Percentiles rank a stretch among this genome's conserved stretches.
Conservation (phyloP, 2,329 filamentous ascomycete species). For the Fusarium sp. region DNA sequence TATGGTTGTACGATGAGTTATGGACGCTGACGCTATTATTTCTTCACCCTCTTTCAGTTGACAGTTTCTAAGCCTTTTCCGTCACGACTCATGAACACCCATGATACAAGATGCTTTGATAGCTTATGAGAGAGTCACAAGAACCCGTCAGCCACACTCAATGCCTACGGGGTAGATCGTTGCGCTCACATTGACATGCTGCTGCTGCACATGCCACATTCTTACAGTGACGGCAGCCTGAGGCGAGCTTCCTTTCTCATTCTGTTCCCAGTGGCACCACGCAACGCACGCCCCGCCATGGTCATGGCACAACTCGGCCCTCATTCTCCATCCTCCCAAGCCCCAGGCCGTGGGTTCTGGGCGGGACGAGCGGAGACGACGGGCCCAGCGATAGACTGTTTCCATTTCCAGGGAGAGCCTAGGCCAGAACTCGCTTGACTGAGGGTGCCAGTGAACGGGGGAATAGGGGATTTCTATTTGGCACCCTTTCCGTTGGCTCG, state of each 20-base stretch:
- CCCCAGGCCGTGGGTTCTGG: constrained; percentile 6
- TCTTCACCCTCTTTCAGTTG: not conserved
- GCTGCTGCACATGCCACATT: constrained; percentile 18
- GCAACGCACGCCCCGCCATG: constrained; percentile 22
- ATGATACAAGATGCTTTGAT: not conserved
- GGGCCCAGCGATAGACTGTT: constrained; percentile 3
- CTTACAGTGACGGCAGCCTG: constrained; percentile 13
- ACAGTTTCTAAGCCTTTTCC: not conserved
- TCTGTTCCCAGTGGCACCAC: constrained; percentile 34
- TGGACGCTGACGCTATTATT: not conserved
- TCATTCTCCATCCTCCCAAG: constrained; percentile 22
- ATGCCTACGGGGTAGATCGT: not conserved
- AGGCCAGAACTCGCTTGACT: not conserved
- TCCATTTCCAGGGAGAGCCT: constrained; percentile 7
- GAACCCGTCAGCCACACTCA: not conserved
- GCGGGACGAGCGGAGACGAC: constrained; percentile 30
- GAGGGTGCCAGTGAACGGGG: not conserved
- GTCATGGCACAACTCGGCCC: constrained; percentile 15
- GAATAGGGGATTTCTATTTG: constrained; percentile 1
- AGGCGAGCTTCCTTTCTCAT: constrained; percentile 29
- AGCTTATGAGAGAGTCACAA: not conserved
- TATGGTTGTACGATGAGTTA: constrained; percentile 6
- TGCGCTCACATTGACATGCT: not conserved
- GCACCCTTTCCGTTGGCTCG: not conserved
- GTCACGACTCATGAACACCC: not conserved